phyloP scores from a whole-genome alignment of 148 eudicot species.

The Salicornia ramosissima region DNA sequence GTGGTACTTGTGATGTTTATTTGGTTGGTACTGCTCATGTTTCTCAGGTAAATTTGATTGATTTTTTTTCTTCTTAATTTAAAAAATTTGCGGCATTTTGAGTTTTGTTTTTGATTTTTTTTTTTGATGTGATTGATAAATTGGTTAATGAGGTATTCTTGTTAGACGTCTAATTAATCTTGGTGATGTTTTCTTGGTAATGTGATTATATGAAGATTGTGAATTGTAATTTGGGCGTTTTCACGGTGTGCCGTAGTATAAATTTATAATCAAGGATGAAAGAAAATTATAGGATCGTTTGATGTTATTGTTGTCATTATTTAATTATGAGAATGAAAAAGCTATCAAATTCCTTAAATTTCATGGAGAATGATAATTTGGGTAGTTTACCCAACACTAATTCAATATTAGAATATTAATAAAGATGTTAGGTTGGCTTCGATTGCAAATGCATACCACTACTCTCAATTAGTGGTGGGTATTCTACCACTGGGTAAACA shows the following conservation, averaged over 20 bases:
- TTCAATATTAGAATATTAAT: no score
- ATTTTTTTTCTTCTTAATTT: not conserved
- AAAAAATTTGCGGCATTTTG: no score
- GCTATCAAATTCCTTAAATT: no score
- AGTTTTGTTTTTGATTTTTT: not conserved
- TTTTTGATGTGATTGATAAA: not conserved
- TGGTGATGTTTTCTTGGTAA: not conserved
- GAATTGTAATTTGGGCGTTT: not conserved
- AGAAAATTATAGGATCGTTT: not conserved
- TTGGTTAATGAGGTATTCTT: not conserved
- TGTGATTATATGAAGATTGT: not conserved
- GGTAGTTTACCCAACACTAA: no score
- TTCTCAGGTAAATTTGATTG: constrained; percentile 48
- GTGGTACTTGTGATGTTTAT: constrained; percentile 66
- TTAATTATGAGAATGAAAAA: no score
- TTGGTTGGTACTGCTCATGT: constrained; percentile 90
- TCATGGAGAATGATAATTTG: no score
- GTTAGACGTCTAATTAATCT: not conserved
- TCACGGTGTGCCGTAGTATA: not conserved
- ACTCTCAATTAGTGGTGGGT: no score
- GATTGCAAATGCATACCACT: no score
- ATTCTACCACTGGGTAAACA: no score
- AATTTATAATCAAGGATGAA: no score
- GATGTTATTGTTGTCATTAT: not conserved
- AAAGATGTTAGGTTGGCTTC: no score